Evolutionary conservation across 1,139 yeast genomes (phyloP), one percentile per base, ranked within the genome.

Genomic region (Geotrichum aggregatum): DNA sequence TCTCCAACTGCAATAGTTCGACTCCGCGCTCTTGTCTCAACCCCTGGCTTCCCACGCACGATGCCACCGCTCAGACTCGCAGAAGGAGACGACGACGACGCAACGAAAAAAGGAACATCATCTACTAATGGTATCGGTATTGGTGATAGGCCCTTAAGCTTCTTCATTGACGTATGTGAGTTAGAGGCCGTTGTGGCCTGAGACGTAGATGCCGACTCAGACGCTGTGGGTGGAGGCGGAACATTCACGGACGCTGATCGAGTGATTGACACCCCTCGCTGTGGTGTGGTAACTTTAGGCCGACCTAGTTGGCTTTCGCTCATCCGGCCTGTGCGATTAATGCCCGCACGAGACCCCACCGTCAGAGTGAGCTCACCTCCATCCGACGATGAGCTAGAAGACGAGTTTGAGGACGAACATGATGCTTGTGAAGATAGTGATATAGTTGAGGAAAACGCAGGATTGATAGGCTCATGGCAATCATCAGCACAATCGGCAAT

Each of bases 281-380:
- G 8, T 5, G 36, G 36, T 36, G 41, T 3, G 7, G 21, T 13
- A 5, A 21, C 41, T 11, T 13, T 11, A 18, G 26, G 22, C 13
- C 22, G 21, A 13, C 41, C 41, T 6, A 36, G 41, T 18, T 36
- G 41, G 41, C 41, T 21, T 18, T 36, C 41, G 22, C 41, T 36
- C 41, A 36, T 19, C 6, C 41, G 41, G 13, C 22, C 22, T 24
- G 18, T 36, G n/a, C 41, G 41, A 10, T 19, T 36, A 22, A 36
- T 4, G 6, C 41, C 41, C 2, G 41, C 41, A 7, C 41, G 41
- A 6, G 26, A 21, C 6, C 22, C 41, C 19, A 36, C 41, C 13
- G 41, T 36, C n/a, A 36, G 22, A 2, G 41, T 36, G 6, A 36
- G 22, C 13, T 36, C 41, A 3, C 41, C 41, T 16, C 26, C n/a